phyloP scores from a whole-genome alignment of 169 alveolate species.

The Plasmodium reichenowi region DNA sequence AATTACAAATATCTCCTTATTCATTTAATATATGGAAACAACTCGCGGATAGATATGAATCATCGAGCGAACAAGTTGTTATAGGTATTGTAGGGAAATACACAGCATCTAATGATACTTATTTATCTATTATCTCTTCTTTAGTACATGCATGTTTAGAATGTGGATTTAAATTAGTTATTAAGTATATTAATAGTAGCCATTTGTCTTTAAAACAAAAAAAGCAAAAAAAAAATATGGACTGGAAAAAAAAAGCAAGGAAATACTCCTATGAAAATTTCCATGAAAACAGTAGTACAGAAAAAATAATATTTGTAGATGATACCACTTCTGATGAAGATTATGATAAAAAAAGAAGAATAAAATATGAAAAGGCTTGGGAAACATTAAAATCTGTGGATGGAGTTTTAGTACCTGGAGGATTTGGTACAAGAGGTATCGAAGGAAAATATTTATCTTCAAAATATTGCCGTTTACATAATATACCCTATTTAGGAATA shows the following conservation, averaged over 20 bases:
- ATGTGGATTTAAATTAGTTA: slow-evolving; percentile 83
- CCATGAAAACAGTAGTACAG: slow-evolving; percentile 1
- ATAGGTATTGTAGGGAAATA: slow-evolving; percentile 96
- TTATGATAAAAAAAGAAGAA: slow-evolving; percentile 62
- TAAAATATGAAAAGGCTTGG: slow-evolving; percentile 83
- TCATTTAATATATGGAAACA: slow-evolving; percentile 82
- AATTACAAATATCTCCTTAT: slow-evolving; percentile 57
- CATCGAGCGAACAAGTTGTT: slow-evolving; percentile 75
- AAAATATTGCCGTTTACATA: slow-evolving; percentile 90
- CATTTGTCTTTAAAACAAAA: slow-evolving; percentile 80
- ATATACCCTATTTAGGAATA: slow-evolving; percentile 93
- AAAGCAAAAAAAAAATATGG: slow-evolving; percentile 60
- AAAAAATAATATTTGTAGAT: slow-evolving; percentile 35
- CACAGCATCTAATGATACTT: slow-evolving; percentile 93
- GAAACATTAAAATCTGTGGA: slow-evolving; percentile 83
- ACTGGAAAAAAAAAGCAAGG: slow-evolving; percentile 22
- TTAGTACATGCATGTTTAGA: slow-evolving; percentile 94
- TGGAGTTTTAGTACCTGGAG: slow-evolving; percentile 96
- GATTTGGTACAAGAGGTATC: slow-evolving; percentile 96
- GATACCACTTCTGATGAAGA: slow-evolving; percentile 79
- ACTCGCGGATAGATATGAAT: slow-evolving; percentile 70
- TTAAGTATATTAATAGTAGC: slow-evolving; percentile 87
- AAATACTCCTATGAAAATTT: slow-evolving; percentile 25
- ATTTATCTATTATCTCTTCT: slow-evolving; percentile 94
- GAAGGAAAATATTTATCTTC: slow-evolving; percentile 93